Evolutionary conservation across 768 basidiomycete species (phyloP), one percentile per base, ranked within the genome.

Genomic region (Wakefieldia striispora): DNA sequence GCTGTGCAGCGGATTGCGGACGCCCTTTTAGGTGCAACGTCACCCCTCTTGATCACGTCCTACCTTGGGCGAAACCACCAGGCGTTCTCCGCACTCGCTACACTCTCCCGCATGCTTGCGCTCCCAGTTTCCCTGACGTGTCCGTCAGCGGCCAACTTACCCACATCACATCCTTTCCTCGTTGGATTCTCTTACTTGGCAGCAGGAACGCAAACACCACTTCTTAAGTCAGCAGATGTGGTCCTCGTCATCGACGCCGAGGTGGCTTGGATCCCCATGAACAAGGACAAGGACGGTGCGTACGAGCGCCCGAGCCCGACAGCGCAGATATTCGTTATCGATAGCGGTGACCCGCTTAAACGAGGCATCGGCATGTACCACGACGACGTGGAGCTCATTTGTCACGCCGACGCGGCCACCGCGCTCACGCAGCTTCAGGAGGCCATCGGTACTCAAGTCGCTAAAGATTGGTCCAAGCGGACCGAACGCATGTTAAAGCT

Each of bases 171-270:
- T 59, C 79, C 78, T 0, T 74, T 71, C 61, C 75, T 76, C 50
- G 58, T 78, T 3, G 85, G 83, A 0, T 53, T 75, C 16, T 77
- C 80, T 3, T 84, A 73, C 66, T 72, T 81, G 47, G 66, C 60
- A 0, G 67, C 72, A 2, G 72, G 64, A 21, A 71, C 72, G 0
- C 78, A 81, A 40, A 75, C 77, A 23, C 60, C 64, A 2, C 71
- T 75, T 43, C 73, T 88, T 17, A 67, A 69, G 27, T 64, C 66
- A 20, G 83, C 84, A 0, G 87, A 89, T 53, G 75, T 81, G 4
- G 73, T 89, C 16, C 65, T 89, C 10, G 68, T 86, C 16, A 51
- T 89, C n/a, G 86, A 88, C 49, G 73, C 72, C 8, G 83, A 84
- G 51, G 67, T 86, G 0, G 82, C 86, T 0, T 88, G 85, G 82